A percentile compares a stretch with the other conserved stretches of the same genome.
phyloP scores from a whole-genome alignment of 2,329 filamentous ascomycete species.

The Annulohypoxylon truncatum region DNA sequence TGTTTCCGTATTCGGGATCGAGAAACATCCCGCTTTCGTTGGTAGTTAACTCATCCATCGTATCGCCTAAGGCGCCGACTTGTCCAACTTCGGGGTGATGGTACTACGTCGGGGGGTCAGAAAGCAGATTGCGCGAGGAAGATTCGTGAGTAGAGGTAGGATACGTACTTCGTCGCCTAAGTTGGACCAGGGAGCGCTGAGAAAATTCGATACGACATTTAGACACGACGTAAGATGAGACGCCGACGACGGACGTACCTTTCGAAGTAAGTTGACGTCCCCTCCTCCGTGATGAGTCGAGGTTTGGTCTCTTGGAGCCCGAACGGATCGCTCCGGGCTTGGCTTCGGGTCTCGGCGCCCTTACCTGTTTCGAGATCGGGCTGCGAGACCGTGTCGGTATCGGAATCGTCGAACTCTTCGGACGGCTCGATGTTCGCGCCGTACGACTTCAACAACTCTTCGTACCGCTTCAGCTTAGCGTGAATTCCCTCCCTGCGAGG shows the following conservation, averaged over 20 bases:
- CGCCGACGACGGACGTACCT: constrained; percentile 26
- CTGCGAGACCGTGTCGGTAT: constrained; percentile 38
- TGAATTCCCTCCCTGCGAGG: constrained; percentile 41
- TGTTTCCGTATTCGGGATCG: constrained; percentile 17
- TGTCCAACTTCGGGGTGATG: constrained; percentile 40
- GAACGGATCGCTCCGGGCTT: constrained; percentile 3
- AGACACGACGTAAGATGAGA: neutral
- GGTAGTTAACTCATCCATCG: constrained; percentile 18
- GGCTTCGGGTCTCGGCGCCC: constrained; percentile 18
- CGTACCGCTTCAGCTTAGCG: constrained; percentile 40
- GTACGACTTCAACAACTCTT: constrained; percentile 35
- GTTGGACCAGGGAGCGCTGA: constrained; percentile 47
- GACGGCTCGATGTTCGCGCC: constrained; percentile 42
- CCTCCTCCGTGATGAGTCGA: constrained; percentile 41
- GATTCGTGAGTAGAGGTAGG: neutral
- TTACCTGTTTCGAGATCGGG: constrained; percentile 36
- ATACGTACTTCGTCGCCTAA: constrained; percentile 48
- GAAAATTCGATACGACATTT: neutral
- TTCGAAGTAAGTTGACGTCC: constrained; percentile 44
- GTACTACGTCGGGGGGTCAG: constrained; percentile 20
- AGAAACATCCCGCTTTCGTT: constrained; percentile 36
- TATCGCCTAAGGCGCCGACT: constrained; percentile 21
- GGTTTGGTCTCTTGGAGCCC: constrained; percentile 31
- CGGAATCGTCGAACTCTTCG: constrained; percentile 38
- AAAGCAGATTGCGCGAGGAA: neutral